A percentile compares a stretch with the other conserved stretches of the same genome.
phyloP scores from a whole-genome alignment of 2,329 filamentous ascomycete genomes.

The Phyllosticta citribraziliensis region DNA sequence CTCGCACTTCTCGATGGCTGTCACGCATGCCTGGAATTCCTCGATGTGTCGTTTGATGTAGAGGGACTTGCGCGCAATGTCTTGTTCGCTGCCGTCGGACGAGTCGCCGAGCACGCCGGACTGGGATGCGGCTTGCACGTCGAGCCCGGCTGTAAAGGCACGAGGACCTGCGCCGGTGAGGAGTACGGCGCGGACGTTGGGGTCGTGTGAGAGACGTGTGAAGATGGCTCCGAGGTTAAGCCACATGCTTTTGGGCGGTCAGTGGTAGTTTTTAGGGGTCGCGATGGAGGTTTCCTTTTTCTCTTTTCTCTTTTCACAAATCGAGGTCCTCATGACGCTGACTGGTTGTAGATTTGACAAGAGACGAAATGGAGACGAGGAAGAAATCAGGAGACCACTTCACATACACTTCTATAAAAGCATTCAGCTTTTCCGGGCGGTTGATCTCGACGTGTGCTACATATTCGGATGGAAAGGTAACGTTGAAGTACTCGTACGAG shows the following conservation, averaged over 20 bases:
- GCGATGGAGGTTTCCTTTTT: neutral
- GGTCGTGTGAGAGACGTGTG: constrained; percentile 58
- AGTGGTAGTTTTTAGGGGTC: neutral
- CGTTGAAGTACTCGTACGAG: constrained; percentile 57
- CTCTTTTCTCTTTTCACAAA: neutral
- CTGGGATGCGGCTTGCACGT: constrained; percentile 61
- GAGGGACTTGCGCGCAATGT: constrained; percentile 1
- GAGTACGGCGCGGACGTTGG: constrained; percentile 65
- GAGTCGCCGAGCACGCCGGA: constrained; percentile 35
- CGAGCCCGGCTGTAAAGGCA: constrained; percentile 79
- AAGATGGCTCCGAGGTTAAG: constrained; percentile 68
- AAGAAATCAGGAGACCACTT: neutral
- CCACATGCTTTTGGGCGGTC: constrained; percentile 57
- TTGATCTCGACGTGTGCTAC: constrained; percentile 92
- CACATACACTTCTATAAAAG: constrained; percentile 58
- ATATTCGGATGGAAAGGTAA: constrained; percentile 60
- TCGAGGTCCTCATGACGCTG: neutral
- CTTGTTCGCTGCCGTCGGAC: constrained; percentile 2
- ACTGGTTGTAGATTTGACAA: too few relatives aligned
- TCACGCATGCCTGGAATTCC: constrained; percentile 73
- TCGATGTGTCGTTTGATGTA: constrained; percentile 52
- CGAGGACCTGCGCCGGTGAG: constrained; percentile 72
- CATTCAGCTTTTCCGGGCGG: constrained; percentile 75
- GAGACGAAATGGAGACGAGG: neutral
- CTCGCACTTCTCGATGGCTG: constrained; percentile 71